These are phyloP conservation scores for Carex sylvatica DNA, from an alignment of 202 grass and related monocot species.

Conservation along the genomic window DNA sequence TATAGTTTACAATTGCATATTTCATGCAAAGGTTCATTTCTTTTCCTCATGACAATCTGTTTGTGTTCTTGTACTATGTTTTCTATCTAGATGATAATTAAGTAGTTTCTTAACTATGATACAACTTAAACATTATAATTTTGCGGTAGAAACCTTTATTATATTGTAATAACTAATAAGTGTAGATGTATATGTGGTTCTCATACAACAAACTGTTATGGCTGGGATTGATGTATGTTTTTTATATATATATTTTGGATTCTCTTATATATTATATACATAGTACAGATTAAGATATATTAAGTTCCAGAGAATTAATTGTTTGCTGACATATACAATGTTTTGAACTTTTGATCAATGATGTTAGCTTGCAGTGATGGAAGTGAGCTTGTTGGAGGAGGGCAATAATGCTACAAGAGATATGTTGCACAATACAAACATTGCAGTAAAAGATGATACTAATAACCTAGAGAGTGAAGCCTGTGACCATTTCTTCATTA, in stretches of 20 bases:
- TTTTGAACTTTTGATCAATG: slow-evolving; percentile 20
- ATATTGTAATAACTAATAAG: background rate
- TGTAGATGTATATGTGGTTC: background rate
- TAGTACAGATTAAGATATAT: background rate
- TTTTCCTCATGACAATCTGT: background rate
- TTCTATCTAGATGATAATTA: background rate
- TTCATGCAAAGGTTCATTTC: background rate
- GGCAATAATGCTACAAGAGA: slow-evolving; percentile 13
- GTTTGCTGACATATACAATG: background rate
- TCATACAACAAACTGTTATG: background rate
- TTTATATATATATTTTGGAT: background rate
- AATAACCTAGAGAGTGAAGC: slow-evolving; percentile 21
- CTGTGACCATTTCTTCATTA: slow-evolving; percentile 76
- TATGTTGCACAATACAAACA: slow-evolving; percentile 10
- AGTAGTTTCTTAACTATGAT: background rate
- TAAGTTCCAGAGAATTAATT: background rate
- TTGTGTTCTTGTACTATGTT: background rate
- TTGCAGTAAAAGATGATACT: slow-evolving; percentile 20
- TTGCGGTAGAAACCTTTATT: background rate
- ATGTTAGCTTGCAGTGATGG: slow-evolving; percentile 33
- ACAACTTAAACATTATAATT: background rate
- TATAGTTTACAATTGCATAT: background rate
- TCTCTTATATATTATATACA: background rate
- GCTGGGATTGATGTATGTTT: background rate
- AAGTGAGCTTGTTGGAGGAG: slow-evolving; percentile 30